Evolutionary conservation across 2,329 filamentous ascomycete genomes (phyloP), one percentile per base, ranked within the genome.

Genomic region (Parafenestella ontariensis): DNA sequence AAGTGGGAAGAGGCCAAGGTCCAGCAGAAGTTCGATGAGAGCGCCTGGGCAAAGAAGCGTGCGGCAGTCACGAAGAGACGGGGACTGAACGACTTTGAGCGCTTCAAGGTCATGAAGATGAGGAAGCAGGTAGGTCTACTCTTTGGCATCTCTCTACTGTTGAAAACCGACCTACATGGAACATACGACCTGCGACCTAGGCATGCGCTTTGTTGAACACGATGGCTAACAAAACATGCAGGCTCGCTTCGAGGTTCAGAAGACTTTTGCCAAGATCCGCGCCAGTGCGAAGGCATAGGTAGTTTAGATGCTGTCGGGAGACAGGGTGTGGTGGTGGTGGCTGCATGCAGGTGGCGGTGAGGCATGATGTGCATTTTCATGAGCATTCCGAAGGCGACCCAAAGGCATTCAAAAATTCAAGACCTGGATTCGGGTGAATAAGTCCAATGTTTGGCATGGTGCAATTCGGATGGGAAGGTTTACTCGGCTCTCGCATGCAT

Each of bases 41-140:
- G 87, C 85, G 87, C 87, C 81, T 96, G 90, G 89, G 92, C 93
- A 76, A 95, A 99, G 91, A 93, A 92, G 87, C 88, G 90, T 78
- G 87, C 88, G 72, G 89, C 91, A 83, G 86, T 87, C 74, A 86
- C 91, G 82, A 90, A 91, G 84, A 90, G 95, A 86, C 90, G 89
- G 84, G 87, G 87, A 76, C 86, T 99, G 70, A 96, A 89, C 82
- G 95, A 99, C 87, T 99, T 99, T 79, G 95, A 99, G 86, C 90
- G 95, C 81, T 99, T 98, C 92, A 97, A 99, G 91, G 95, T 98
- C 76, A 86, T 98, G 88, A 89, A 94, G 82, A 86, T 98, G 83
- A 96, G 94, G 90, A 99, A 99, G 89, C 93, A 97, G 89, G 91
- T 93, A 78, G 70, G 85, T 83, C 53, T 5, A 41, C 45, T 29